Evolutionary conservation across 345 rosid species (phyloP), one percentile per base, ranked within the genome.

Genomic region (Hypericum androsaemum): DNA sequence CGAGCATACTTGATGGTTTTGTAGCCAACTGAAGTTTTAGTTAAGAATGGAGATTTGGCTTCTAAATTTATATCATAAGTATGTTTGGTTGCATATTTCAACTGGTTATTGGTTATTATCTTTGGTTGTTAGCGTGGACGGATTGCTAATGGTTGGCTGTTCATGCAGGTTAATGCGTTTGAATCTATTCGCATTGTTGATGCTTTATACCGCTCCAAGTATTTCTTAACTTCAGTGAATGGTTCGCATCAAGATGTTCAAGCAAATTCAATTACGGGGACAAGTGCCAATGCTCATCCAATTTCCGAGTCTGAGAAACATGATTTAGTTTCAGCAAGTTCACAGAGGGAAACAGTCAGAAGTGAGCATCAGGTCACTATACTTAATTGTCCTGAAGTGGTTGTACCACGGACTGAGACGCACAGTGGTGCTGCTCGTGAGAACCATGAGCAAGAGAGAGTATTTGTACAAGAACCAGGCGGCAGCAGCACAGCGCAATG

Each of bases 301-400:
- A 48, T 50, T 22, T 67, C 47, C 50, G 63, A 51, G 63, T 62
- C 74, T 52, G 75, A 60, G 56, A 70, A 64, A 47, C 56, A 44
- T 59, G 50, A 56, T 50, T 49, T 49, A 36, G 57, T 53, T 60
- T 43, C 43, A 56, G 54, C 60, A 64, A 77, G 43, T 57, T 55
- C 64, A 51, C 68, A 52, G 47, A 61, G 47, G 46, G 66, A 49
- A 35, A 55, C 59, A 11, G 52, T 66, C 16, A 51, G 32, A 16
- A 57, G 57, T 54, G 64, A 62, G 54, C 96, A 88, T 75, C 80
- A 70, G 73, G 86, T 88, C 61, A 92, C 98, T 5, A 75, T 88
- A 60, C 95, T 88, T 61, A 88, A 88, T 77, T 84, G 71, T 66
- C 96, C 98, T 37, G 88, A 80, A 71, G 89, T 64, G 63, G 66